Evolutionary conservation across 495 filamentous ascomycete species (phyloP), one percentile per base, ranked within the genome.

Genomic region (Durotheca rogersii): DNA sequence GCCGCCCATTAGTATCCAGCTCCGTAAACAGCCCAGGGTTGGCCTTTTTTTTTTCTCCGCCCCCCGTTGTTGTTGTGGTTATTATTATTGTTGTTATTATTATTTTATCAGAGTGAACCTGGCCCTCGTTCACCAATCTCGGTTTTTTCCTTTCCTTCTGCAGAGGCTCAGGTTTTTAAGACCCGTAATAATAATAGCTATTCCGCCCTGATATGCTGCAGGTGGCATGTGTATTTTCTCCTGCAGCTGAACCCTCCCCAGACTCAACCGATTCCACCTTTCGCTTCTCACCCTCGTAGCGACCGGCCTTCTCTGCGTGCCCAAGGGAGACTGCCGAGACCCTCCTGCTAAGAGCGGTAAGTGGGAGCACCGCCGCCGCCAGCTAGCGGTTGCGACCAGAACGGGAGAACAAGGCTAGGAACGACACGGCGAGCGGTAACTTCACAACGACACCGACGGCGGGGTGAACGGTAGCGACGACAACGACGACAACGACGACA

Each of bases 21-120:
- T 60, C 57, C 57, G 57, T 56, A 55, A 60, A 60, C 51, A 60
- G 56, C 46, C 51, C 56, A 53, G 56, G 44, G 44, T 23, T n/a
- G n/a, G n/a, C n/a, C n/a, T 35, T 50, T 56, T 18, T 29, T 51
- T 41, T 36, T 21, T 3, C 41, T 52, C 35, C 45, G 46, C 33
- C 50, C 35, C 53, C 49, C 29, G 34, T 35, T 9, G 41, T 43
- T 20, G 9, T 27, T 27, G n/a, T n/a, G n/a, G n/a, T 27, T 27
- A 27, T 27, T 27, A 4, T 9, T 9, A n/a, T 35, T 9, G 41
- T 43, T 20, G 9, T 27, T 27, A n/a, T n/a, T n/a, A n/a, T 27
- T 27, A 27, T 27, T 27, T 9, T 9, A 37, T 56, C 56, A 51
- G 50, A 60, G 51, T n/a, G 46, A 51, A 48, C 20, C 52, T 34